These are phyloP conservation scores for Cucurbita pepo DNA, from an alignment of 306 rosid genomes.

Conservation along the genomic window DNA sequence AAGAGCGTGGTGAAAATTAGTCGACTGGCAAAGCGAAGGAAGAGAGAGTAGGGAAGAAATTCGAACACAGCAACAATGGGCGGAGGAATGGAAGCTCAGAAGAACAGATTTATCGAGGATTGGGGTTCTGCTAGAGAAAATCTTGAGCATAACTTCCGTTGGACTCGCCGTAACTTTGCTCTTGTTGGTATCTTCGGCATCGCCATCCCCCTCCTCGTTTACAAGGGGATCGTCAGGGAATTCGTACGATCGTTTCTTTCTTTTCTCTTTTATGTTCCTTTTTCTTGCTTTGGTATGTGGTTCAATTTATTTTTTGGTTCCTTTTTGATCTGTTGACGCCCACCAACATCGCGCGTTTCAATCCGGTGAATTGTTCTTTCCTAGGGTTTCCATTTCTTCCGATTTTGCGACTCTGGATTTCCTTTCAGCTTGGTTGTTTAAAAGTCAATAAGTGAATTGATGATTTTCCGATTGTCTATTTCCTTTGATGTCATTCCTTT, in stretches of 20 bases:
- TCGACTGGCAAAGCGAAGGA: background rate
- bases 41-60: background rate
- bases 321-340: background rate
- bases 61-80: slow-evolving; percentile 33
- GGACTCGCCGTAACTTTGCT: slow-evolving; percentile 88
- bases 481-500: background rate
- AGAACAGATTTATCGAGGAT: slow-evolving; percentile 81
- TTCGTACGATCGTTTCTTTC: slow-evolving; percentile 23
- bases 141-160: slow-evolving; percentile 78
- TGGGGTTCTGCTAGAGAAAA: slow-evolving; percentile 81
- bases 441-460: background rate
- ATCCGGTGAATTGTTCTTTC: background rate
- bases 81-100: slow-evolving; percentile 89
- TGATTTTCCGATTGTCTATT: background rate
- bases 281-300: background rate
- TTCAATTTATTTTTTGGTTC: background rate
- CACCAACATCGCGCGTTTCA: background rate
- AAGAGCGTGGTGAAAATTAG: too few relatives aligned
- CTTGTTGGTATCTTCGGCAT: slow-evolving; percentile 75
- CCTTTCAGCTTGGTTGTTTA: background rate
- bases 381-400: background rate
- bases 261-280: background rate
- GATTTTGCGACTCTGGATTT: background rate
- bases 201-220: slow-evolving; percentile 66
- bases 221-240: slow-evolving; percentile 85